phyloP scores from a whole-genome alignment of 805 yeast genomes.

The Metschnikowia koreensis region DNA sequence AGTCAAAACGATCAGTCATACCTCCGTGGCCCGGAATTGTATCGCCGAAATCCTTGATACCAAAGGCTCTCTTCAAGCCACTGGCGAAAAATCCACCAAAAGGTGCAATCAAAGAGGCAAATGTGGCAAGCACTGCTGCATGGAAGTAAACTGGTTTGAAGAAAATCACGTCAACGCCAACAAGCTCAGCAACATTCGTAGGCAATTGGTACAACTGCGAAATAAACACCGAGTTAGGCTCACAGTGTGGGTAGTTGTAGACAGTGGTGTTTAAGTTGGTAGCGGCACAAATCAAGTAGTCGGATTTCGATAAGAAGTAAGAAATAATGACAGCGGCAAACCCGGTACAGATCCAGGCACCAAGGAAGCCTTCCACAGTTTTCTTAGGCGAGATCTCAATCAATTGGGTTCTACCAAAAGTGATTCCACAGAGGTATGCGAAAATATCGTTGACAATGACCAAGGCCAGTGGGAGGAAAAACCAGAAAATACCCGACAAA shows the following conservation, averaged over 20 bases:
- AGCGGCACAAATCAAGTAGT: conserved; percentile 88
- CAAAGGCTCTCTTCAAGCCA: conserved; percentile 95
- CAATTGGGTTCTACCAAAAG: conserved; percentile 90
- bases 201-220: conserved; percentile 80
- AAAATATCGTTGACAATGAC: conserved; percentile 94
- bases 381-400: conserved; percentile 95
- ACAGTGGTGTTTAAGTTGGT: conserved; percentile 59
- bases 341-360: conserved; percentile 95
- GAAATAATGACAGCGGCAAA: conserved; percentile 68
- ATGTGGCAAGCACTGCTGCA: conserved; percentile 79
- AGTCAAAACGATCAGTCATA: conserved; percentile 94
- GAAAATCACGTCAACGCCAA: conserved; percentile 48
- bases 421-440: conserved; percentile 95
- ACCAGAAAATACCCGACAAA: conserved; percentile 90
- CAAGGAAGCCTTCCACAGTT: conserved; percentile 95
- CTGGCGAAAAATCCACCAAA: conserved; percentile 98
- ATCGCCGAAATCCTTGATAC: conserved; percentile 95
- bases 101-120: conserved; percentile 96
- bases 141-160: conserved; percentile 90
- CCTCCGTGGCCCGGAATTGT: conserved; percentile 99
- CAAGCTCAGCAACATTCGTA: conserved; percentile 51
- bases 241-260: conserved; percentile 67
- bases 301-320: conserved; percentile 58
- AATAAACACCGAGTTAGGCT: conserved; percentile 83
- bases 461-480: conserved; percentile 83